phyloP scores from a whole-genome alignment of 1,284 basidiomycete genomes.

The Cutaneotrichosporon mucoides region DNA sequence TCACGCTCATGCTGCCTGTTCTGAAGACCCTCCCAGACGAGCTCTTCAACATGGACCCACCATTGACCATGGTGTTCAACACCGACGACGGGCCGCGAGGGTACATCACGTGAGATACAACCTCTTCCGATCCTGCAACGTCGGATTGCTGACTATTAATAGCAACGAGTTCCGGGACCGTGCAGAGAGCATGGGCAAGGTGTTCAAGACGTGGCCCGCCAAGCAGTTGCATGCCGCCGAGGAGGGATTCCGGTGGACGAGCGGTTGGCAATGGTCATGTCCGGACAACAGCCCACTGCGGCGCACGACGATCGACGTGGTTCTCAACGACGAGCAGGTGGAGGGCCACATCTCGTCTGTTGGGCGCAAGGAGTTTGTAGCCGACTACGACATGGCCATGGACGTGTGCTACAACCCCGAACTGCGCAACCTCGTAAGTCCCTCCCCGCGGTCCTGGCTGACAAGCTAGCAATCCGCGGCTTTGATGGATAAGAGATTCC shows the following conservation, averaged over 20 bases:
- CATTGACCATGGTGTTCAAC: conserved; percentile 33
- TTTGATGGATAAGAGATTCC: conserved; percentile 10
- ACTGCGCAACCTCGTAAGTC: conserved; percentile 30
- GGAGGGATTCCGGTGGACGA: conserved; percentile 31
- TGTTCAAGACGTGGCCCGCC: conserved; percentile 31
- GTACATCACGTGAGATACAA: conserved; percentile 25
- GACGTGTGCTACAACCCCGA: conserved; percentile 43
- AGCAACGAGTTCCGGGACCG: conserved; percentile 25
- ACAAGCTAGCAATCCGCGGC: conserved; percentile 8
- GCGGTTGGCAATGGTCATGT: conserved; percentile 42
- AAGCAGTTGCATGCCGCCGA: conserved; percentile 30
- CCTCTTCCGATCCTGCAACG: too few relatives aligned
- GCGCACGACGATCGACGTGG: conserved; percentile 23
- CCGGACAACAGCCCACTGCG: conserved; percentile 33
- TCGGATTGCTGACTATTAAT: background rate
- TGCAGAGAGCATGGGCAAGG: conserved; percentile 24
- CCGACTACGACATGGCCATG: conserved; percentile 30
- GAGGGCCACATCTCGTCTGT: background rate
- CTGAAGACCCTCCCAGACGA: conserved; percentile 33
- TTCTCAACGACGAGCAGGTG: conserved; percentile 29
- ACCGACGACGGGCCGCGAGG: conserved; percentile 35
- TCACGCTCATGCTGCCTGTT: conserved; percentile 32
- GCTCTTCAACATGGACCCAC: conserved; percentile 31
- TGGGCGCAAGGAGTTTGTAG: conserved; percentile 31
- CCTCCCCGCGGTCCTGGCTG: background rate